Conservation (phyloP, 306 rosid genomes). For the Cucurbita maxima region DNA sequence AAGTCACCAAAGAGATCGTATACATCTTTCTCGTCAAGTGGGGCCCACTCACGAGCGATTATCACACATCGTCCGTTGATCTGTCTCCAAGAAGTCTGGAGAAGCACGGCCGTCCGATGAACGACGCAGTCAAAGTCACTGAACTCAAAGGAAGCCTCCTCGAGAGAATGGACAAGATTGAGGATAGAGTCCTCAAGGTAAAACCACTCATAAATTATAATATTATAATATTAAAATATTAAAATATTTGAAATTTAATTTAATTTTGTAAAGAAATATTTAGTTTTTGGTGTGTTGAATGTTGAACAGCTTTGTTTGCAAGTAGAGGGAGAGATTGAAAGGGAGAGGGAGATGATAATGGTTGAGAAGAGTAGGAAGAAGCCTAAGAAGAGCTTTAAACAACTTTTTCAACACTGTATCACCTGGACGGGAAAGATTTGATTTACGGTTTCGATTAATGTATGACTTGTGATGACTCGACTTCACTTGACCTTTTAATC, state of each 20-base stretch:
- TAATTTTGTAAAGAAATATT: too few relatives aligned
- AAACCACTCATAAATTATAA: too few relatives aligned
- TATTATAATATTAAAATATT: too few relatives aligned
- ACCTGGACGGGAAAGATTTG: background rate
- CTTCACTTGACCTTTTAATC: too few relatives aligned
- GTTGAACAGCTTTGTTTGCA: conserved; percentile 34
- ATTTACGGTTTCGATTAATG: too few relatives aligned
- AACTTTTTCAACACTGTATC: background rate
- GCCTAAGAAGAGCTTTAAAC: conserved; percentile 16
- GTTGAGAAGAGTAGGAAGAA: conserved; percentile 10
- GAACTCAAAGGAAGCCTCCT: conserved; percentile 58
- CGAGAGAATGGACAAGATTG: conserved; percentile 50
- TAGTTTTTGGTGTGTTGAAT: too few relatives aligned
- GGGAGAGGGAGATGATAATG: conserved; percentile 3
- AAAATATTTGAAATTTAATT: too few relatives aligned
- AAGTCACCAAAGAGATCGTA: conserved; percentile 19
- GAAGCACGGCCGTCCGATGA: conserved; percentile 84
- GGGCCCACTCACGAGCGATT: conserved; percentile 25
- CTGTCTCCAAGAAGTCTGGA: conserved; percentile 55
- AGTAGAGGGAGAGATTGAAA: conserved; percentile 32
- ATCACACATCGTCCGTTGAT: conserved; percentile 16
- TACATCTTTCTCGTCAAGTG: conserved; percentile 24
- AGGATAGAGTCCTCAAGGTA: conserved; percentile 65
- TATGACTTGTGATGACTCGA: too few relatives aligned
- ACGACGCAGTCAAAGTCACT: conserved; percentile 38